Evolutionary conservation across 306 rosid species (phyloP).

Genomic region (Dalbergia oliveri): DNA sequence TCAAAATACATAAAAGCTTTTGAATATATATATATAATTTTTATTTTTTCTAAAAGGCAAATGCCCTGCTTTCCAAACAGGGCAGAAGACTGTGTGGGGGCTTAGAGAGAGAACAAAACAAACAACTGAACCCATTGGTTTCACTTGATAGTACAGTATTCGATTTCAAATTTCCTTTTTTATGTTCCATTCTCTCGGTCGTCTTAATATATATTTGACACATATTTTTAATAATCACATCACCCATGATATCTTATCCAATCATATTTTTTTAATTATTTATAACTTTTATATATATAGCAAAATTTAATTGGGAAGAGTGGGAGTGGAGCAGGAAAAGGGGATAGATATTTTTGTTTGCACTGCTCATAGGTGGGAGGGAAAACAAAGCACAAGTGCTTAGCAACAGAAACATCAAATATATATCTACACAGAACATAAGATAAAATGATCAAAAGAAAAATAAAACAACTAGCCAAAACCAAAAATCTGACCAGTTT

Average conservation of each 20-base stretch:
- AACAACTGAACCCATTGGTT: constrained; percentile 11
- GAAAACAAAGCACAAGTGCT: constrained; percentile 24
- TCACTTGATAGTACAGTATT: not conserved
- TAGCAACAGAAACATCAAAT: constrained; percentile 18
- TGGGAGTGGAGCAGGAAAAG: no score
- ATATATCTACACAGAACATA: not conserved
- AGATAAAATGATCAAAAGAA: not conserved
- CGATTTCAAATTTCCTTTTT: no score
- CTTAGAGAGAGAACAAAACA: not conserved
- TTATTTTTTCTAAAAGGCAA: not conserved
- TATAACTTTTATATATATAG: no score
- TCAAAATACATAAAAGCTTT: no score
- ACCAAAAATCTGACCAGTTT: constrained; percentile 42
- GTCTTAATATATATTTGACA: no score
- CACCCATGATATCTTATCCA: no score
- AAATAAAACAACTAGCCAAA: constrained; percentile 38
- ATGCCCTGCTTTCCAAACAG: constrained; percentile 8
- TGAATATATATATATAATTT: no score
- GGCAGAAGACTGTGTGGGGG: not conserved
- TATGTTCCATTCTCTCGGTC: no score
- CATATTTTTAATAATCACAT: no score
- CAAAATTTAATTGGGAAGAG: no score
- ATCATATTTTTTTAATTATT: no score
- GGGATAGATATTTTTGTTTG: no score
- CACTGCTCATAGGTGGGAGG: not conserved